These are phyloP conservation scores for Trichocomaceae sp. DNA, from an alignment of 2,329 filamentous ascomycete genomes.

Conservation along the genomic window DNA sequence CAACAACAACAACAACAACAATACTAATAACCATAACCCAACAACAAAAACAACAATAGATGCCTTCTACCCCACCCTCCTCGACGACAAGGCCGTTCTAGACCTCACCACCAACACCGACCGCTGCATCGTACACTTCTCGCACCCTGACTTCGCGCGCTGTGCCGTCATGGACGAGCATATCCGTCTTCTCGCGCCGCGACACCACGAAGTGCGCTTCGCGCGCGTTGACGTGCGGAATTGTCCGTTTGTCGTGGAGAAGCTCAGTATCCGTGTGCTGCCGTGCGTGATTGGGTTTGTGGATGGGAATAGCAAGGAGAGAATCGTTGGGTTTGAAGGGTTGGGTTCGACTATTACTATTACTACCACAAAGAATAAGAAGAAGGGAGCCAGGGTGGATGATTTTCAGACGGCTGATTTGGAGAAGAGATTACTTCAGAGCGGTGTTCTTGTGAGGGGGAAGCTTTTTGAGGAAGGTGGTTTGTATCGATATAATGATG, in stretches of 20 bases:
- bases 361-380: too few species aligned
- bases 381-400: conserved; percentile 23
- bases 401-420: conserved; percentile 36
- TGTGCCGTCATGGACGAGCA: conserved; percentile 58
- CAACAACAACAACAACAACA: not conserved
- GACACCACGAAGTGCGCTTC: conserved; percentile 39
- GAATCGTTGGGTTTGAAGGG: conserved; percentile 45
- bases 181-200: conserved; percentile 41
- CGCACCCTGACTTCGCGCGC: conserved; percentile 57
- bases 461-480: conserved; percentile 28
- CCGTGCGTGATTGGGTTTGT: conserved; percentile 46
- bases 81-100: conserved; percentile 52
- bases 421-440: conserved; percentile 37
- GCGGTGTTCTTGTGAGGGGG: conserved; percentile 32
- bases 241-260: conserved; percentile 44
- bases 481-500: conserved; percentile 20
- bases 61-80: conserved; percentile 32
- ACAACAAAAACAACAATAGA: conserved; percentile 13
- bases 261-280: conserved; percentile 40
- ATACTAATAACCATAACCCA: not conserved
- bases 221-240: conserved; percentile 41
- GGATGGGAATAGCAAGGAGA: conserved; percentile 39
- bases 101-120: conserved; percentile 55
- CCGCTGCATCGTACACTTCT: conserved; percentile 57
- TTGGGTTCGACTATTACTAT: conserved; percentile 27